Conservation (phyloP, 495 filamentous ascomycete species). For the Neurospora sp. region DNA sequence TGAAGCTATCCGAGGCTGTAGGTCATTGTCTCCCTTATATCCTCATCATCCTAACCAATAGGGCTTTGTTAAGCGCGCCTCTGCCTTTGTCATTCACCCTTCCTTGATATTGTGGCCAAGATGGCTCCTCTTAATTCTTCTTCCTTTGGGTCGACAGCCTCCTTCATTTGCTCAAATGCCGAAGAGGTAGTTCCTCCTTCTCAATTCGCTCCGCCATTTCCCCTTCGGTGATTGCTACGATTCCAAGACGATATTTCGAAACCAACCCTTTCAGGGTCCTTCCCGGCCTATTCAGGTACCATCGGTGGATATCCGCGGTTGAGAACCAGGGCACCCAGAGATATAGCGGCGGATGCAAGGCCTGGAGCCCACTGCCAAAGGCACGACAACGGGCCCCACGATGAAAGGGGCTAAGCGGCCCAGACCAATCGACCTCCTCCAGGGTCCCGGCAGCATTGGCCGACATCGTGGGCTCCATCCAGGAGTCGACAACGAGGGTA, state of each 20-base stretch:
- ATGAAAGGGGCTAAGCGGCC: constrained; percentile 21
- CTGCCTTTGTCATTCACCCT: neutral
- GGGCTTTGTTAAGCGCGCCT: neutral
- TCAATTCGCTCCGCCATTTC: constrained; percentile 21
- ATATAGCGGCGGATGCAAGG: neutral
- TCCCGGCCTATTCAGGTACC: neutral
- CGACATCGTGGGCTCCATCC: constrained; percentile 7
- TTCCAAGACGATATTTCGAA: constrained; percentile 18
- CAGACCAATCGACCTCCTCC: constrained; percentile 9
- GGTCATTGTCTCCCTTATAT: neutral
- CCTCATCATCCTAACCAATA: neutral
- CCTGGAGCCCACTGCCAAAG: constrained; percentile 2
- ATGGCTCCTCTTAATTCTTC: constrained; percentile 7
- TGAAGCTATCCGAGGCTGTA: neutral
- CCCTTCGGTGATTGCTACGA: constrained; percentile 14
- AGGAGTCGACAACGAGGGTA: constrained; percentile 17
- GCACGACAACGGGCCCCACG: constrained; percentile 16
- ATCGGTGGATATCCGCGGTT: neutral
- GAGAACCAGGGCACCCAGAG: neutral
- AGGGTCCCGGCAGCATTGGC: neutral
- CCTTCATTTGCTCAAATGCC: constrained; percentile 5
- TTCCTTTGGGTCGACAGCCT: constrained; percentile 3
- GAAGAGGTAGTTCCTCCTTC: constrained; percentile 5
- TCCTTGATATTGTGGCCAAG: neutral
- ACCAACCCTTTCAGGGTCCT: constrained; percentile 8